A percentile compares a stretch with the other conserved stretches of the same genome.
phyloP scores from a whole-genome alignment of 2,329 filamentous ascomycete species.

The Trichophyton equinum region DNA sequence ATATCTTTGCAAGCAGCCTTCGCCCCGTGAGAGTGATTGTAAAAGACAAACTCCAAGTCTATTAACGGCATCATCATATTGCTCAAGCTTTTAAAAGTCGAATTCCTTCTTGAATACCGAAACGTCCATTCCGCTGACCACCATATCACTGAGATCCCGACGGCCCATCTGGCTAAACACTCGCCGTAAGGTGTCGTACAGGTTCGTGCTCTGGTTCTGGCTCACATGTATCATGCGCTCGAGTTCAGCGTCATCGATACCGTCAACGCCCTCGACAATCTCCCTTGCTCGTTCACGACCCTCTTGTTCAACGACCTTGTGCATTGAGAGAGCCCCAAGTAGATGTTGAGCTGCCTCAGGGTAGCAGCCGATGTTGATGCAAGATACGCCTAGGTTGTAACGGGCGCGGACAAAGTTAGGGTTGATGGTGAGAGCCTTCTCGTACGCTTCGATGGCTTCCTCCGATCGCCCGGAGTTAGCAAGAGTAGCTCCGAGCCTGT shows the following conservation, averaged over 20 bases:
- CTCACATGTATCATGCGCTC: constrained; percentile 65
- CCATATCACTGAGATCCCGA: constrained; percentile 74
- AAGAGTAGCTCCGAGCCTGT: constrained; percentile 86
- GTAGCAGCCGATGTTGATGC: constrained; percentile 95
- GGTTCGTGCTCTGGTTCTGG: constrained; percentile 91
- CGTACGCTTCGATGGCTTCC: constrained; percentile 93
- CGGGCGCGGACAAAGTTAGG: constrained; percentile 94
- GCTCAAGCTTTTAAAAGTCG: constrained; percentile 52
- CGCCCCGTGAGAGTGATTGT: neutral
- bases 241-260: constrained; percentile 56
- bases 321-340: constrained; percentile 84
- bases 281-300: constrained; percentile 73
- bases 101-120: constrained; percentile 81
- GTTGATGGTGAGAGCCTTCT: constrained; percentile 75
- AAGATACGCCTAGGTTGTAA: constrained; percentile 92
- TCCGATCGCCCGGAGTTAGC: constrained; percentile 89
- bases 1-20: neutral
- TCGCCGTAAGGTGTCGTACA: constrained; percentile 84
- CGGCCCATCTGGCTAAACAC: constrained; percentile 97
- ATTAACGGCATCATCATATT: neutral
- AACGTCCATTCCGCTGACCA: constrained; percentile 80
- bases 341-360: constrained; percentile 87
- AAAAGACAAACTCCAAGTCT: neutral
- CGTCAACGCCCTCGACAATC: constrained; percentile 52
- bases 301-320: constrained; percentile 80